Evolutionary conservation across 352 stramenopile genomes (phyloP), one percentile per base, ranked within the genome.

Genomic region (Hyaloperonospora brassicae): DNA sequence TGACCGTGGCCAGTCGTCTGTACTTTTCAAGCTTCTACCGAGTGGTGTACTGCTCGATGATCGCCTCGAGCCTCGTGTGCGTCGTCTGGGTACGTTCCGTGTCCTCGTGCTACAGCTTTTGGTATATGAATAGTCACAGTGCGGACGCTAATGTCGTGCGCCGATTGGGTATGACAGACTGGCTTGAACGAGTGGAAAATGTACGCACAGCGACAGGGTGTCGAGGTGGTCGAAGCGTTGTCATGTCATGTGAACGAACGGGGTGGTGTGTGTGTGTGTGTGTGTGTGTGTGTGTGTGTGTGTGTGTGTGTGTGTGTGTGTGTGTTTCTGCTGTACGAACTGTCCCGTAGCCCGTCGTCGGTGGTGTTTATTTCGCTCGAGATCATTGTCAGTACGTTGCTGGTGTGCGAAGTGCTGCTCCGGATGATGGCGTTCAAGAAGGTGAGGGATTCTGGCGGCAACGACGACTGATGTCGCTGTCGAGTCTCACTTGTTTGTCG

Each of bases 11-110:
- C 21, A 89, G 79, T 45, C 79, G 74, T n/a, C 66, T 92, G 21
- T 92, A 92, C 67, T 92, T 92, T 60, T 92, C 82, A 30, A 72
- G 68, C 50, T 70, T 86, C 57, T 89, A 89, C 52, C 70, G 79
- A 1, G 47, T 84, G 27, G 65, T 90, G 41, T 92, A 89, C 68
- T 84, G 89, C 62, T 74, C 89, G 69, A 92, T 84, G 51, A 74
- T 92, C 47, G 53, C 72, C 17, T 77, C 79, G 13, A 92, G 82
- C 50, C 54, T 84, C 14, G 55, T 85, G 31, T 92, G 82, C 53
- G 67, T 89, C 42, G 66, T 80, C 22, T 92, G 79, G 82, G 79
- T 87, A 52, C 41, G 72, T 34, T 17, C 17, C 17, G 17, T 17
- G 17, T 17, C 23, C 8, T 7, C 24, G 41, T 4, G 27, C 27